Evolutionary conservation across 441 rosid genomes (phyloP), one percentile per base, ranked within the genome.

Genomic region (Mallotus repandus): DNA sequence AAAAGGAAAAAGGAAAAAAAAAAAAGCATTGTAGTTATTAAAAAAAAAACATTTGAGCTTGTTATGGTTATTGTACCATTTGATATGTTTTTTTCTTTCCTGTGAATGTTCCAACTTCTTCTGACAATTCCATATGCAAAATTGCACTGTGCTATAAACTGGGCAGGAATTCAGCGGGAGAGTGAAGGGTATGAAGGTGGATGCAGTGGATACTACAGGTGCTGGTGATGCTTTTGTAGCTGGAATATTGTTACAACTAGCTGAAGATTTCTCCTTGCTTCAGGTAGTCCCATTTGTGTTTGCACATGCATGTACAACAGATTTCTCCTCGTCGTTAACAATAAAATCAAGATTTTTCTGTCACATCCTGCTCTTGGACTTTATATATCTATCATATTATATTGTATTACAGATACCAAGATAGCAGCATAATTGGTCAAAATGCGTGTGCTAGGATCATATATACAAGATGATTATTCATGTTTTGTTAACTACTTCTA

Each of bases 201-300:
- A 89, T 22, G 89, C 91, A 1, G 87, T 94, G 45, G 99, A 94
- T 80, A 88, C 97, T 46, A 94, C 98, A 8, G 98, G 99, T 75
- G 98, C 99, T n/a, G 98, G 99, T 1, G 98, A 94, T 87, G 98
- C 99, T 46, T 94, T 94, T 85, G 96, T 94, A 38, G 99, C 97
- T 1, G 96, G 96, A 76, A 78, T 84, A 66, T 75, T 92, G 71
- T 79, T 82, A 2, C 89, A 91, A 66, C 86, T 94, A 66, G 87
- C 93, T 32, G 45, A 32, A 56, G 91, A 92, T 84, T 80, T 89
- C 80, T 88, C 98, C 59, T 83, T 94, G 83, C 82, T 92, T 83
- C 86, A 86, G 98, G 97, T 95, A 86, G 43, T 53, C 5, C 41
- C 41, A 45, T 45, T 45, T 45, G 48, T 45, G 48, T 45, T 35